Percentiles rank a stretch among this genome's conserved stretches.
Evolutionary conservation across 345 rosid species (phyloP).

Genomic region (Salix purpurea): DNA sequence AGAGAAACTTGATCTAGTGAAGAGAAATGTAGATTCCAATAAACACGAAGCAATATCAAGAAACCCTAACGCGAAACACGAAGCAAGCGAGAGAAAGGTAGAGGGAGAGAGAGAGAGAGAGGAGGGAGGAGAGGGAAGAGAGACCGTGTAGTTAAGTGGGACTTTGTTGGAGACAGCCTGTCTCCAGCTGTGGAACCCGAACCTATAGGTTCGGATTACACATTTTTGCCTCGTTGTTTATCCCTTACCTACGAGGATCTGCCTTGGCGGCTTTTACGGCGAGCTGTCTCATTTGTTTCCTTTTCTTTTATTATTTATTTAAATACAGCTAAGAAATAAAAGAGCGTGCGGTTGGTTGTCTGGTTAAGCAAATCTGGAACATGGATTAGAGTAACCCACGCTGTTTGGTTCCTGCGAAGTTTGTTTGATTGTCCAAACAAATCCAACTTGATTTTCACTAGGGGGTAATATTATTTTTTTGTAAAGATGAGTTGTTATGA

Average conservation of each 20-base stretch:
- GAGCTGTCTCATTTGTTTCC: slow-evolving; percentile 16
- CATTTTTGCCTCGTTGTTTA: slow-evolving; percentile 10
- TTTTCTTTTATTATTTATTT: slow-evolving; percentile 11
- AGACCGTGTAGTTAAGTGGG: slow-evolving; percentile 49
- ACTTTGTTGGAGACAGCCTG: slow-evolving; percentile 99
- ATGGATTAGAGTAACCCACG: not conserved
- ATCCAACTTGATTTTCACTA: no score
- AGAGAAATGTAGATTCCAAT: slow-evolving; percentile 11
- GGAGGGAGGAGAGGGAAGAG: slow-evolving; percentile 5
- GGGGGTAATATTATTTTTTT: no score
- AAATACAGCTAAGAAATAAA: not conserved
- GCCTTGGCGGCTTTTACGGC: slow-evolving; percentile 40
- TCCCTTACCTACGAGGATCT: slow-evolving; percentile 36
- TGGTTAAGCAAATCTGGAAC: slow-evolving; percentile 4
- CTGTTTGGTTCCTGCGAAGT: not conserved
- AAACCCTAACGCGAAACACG: slow-evolving; percentile 37
- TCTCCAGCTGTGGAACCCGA: slow-evolving; percentile 89
- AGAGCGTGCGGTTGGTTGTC: slow-evolving; percentile 5
- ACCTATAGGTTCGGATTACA: slow-evolving; percentile 40
- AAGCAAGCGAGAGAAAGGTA: not conserved
- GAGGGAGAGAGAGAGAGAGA: slow-evolving; percentile 1
- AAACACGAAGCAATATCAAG: slow-evolving; percentile 22
- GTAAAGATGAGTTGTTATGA: no score
- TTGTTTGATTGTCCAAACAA: not conserved
- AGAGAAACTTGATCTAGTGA: slow-evolving; percentile 49